These are phyloP conservation scores for Fusarium sp. DNA, from an alignment of 2,329 filamentous ascomycete species.

Conservation along the genomic window DNA sequence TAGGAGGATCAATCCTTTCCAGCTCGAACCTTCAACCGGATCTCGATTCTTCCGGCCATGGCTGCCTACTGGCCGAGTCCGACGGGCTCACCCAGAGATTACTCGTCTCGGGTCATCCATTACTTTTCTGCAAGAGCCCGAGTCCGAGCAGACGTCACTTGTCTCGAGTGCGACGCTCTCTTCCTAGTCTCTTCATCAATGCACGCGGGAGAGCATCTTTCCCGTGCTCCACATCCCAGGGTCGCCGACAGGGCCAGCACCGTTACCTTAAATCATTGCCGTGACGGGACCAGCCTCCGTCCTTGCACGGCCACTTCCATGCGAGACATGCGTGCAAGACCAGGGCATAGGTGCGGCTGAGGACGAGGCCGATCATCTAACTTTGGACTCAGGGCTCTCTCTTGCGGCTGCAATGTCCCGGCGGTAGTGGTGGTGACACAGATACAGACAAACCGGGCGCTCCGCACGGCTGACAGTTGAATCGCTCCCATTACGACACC, in stretches of 20 bases:
- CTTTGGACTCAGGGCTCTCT: conserved; percentile 23
- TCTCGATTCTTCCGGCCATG: neutral
- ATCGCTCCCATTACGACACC: conserved; percentile 23
- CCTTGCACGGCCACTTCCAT: neutral
- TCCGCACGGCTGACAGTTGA: conserved; percentile 26
- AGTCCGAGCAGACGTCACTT: neutral
- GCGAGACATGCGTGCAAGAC: neutral
- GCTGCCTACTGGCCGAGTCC: neutral
- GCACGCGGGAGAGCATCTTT: conserved; percentile 26
- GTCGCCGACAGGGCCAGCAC: conserved; percentile 1
- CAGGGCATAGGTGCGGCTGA: neutral
- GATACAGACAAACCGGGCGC: conserved; percentile 7
- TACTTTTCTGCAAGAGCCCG: conserved; percentile 32
- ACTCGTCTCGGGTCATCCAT: conserved; percentile 5
- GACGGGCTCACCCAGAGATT: neutral
- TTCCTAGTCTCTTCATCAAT: conserved; percentile 5
- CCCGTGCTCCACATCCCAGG: conserved; percentile 18
- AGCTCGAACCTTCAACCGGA: neutral
- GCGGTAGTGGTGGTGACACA: conserved; percentile 4
- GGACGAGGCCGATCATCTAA: neutral
- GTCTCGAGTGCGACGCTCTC: neutral
- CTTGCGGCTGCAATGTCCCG: conserved; percentile 35
- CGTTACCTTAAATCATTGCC: neutral
- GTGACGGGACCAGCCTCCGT: neutral
- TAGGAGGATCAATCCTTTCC: conserved; percentile 1